These are phyloP conservation scores for Lasiosphaeria ovina DNA, from an alignment of 495 filamentous ascomycete genomes.

Conservation along the genomic window DNA sequence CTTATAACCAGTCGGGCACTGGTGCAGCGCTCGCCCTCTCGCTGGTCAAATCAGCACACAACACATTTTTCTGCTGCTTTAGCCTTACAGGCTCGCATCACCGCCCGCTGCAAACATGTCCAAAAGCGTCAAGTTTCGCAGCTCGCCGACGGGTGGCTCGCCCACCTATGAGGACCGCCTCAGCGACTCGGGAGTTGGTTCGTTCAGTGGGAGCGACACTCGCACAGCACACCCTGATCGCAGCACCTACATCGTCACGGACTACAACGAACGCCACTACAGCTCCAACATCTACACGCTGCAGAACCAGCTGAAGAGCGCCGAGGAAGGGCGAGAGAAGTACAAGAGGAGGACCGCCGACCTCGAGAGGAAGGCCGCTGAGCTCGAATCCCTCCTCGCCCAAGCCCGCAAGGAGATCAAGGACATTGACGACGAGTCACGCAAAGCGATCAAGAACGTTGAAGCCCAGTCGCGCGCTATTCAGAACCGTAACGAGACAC, in stretches of 20 bases:
- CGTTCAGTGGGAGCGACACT: slow-evolving; percentile 35
- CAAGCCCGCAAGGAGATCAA: slow-evolving; percentile 56
- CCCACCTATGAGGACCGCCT: slow-evolving; percentile 29
- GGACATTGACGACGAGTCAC: slow-evolving; percentile 77
- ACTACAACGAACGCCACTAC: slow-evolving; percentile 24
- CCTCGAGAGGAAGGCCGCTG: slow-evolving; percentile 32
- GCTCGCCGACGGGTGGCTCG: slow-evolving; percentile 30
- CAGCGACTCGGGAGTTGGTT: slow-evolving; percentile 38
- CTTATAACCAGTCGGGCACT: slow-evolving; percentile 39
- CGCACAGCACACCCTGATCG: slow-evolving; percentile 26
- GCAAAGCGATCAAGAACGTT: slow-evolving; percentile 72
- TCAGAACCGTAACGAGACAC: slow-evolving; percentile 73
- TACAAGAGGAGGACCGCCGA: slow-evolving; percentile 25
- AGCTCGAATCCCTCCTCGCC: slow-evolving; percentile 52
- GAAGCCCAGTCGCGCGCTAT: slow-evolving; percentile 78
- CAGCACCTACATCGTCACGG: slow-evolving; percentile 18
- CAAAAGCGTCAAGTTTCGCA: slow-evolving; percentile 37
- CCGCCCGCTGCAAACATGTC: slow-evolving; percentile 23
- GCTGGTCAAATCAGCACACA: slow-evolving; percentile 41
- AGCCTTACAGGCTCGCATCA: slow-evolving; percentile 19
- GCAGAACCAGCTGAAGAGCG: slow-evolving; percentile 18
- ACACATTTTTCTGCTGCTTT: slow-evolving; percentile 37
- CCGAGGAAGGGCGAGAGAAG: slow-evolving; percentile 18
- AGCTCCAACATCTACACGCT: slow-evolving; percentile 23
- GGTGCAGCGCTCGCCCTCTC: slow-evolving; percentile 27